Percentiles rank a stretch among this genome's conserved stretches.
Conservation (phyloP, 2,329 filamentous ascomycete species). For the Coniochaeta sp. region DNA sequence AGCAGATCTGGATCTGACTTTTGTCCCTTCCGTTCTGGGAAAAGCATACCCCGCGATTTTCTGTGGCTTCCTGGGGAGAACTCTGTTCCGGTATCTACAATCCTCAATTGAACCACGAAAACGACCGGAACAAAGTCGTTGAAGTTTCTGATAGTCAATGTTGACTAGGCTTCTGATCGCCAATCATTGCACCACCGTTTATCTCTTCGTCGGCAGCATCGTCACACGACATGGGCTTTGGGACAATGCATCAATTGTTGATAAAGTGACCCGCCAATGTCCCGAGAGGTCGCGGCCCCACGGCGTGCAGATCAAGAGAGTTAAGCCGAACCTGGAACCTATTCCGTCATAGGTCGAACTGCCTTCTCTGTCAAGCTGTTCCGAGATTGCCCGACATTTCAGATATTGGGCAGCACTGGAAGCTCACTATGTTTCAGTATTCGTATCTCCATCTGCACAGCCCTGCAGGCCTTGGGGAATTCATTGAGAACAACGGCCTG, state of each 20-base stretch:
- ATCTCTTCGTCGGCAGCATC: neutral
- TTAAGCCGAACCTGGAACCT: constrained; percentile 4
- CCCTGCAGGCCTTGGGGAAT: neutral
- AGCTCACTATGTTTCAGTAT: neutral
- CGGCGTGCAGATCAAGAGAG: neutral
- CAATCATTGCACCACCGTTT: neutral
- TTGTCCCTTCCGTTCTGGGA: constrained; percentile 1
- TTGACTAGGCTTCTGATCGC: neutral
- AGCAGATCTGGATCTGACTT: constrained; percentile 4
- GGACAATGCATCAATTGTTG: neutral
- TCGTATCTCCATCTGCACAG: neutral
- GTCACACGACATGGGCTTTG: neutral
- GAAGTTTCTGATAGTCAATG: neutral
- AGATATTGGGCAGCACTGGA: neutral
- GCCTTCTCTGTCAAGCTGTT: neutral
- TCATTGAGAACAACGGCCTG: too few species aligned
- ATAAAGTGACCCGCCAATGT: neutral
- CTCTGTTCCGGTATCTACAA: neutral
- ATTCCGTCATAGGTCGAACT: constrained; percentile 4
- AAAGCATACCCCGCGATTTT: constrained; percentile 4
- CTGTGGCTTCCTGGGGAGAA: neutral
- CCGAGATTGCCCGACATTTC: neutral
- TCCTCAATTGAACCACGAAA: neutral
- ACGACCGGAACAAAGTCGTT: neutral
- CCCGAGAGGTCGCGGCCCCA: neutral